These are phyloP conservation scores for Candida nemodendra DNA, from an alignment of 805 yeast genomes.

Conservation along the genomic window DNA sequence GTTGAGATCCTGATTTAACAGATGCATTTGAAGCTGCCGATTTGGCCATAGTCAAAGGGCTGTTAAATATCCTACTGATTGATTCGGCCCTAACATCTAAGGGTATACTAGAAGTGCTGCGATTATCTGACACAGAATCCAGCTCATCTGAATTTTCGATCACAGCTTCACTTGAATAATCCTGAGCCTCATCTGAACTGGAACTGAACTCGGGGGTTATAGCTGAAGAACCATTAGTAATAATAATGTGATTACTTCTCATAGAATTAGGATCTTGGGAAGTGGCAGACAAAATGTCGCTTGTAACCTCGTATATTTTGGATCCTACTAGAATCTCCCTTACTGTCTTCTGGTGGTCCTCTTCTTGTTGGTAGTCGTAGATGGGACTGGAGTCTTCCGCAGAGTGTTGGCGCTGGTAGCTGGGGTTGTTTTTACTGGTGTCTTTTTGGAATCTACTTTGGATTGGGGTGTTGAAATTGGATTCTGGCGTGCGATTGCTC, in stretches of 20 bases:
- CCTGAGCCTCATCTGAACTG: background rate
- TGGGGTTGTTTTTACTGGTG: slow-evolving; percentile 6
- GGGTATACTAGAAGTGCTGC: slow-evolving; percentile 10
- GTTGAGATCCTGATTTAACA: slow-evolving; percentile 15
- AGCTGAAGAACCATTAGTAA: slow-evolving; percentile 3
- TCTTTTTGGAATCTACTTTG: slow-evolving; percentile 1
- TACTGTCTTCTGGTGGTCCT: slow-evolving; percentile 14
- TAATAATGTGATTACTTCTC: slow-evolving; percentile 7
- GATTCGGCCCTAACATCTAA: slow-evolving; percentile 19
- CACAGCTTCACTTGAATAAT: slow-evolving; percentile 2
- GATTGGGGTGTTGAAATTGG: slow-evolving; percentile 4
- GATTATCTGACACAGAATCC: slow-evolving; percentile 16
- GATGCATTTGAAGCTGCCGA: slow-evolving; percentile 22
- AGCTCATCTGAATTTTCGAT: slow-evolving; percentile 13
- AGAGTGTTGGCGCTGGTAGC: slow-evolving; percentile 10
- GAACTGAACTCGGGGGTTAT: background rate
- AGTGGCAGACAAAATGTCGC: slow-evolving; percentile 21
- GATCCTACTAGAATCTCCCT: slow-evolving; percentile 16
- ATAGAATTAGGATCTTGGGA: slow-evolving; percentile 20
- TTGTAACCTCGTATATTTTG: slow-evolving; percentile 20
- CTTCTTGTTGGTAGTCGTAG: slow-evolving; percentile 10
- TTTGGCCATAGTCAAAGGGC: slow-evolving; percentile 20
- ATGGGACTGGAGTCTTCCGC: slow-evolving; percentile 4
- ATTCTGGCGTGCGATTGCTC: slow-evolving; percentile 11
- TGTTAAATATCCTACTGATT: slow-evolving; percentile 15